Evolutionary conservation across 202 grass and related monocot species (phyloP).

Genomic region (Zoysia matrella): DNA sequence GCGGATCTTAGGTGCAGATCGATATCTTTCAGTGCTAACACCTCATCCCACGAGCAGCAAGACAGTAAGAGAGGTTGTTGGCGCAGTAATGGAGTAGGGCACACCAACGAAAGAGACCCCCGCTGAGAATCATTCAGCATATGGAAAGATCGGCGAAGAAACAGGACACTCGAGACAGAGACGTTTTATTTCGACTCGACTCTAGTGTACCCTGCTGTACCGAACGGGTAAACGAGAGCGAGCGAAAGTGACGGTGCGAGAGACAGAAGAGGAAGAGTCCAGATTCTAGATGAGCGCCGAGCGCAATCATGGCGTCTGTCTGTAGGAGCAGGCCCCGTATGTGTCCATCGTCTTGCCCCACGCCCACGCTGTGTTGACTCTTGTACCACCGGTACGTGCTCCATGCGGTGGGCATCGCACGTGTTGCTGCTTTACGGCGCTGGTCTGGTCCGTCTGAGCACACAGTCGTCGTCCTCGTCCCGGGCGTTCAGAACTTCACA

Average conservation of each 20-base stretch:
- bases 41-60: neutral
- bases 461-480: no score
- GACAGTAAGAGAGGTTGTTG: slow-evolving; percentile 11
- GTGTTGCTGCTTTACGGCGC: no score
- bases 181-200: neutral
- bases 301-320: neutral
- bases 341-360: no score
- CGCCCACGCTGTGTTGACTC: no score
- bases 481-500: no score
- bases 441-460: no score
- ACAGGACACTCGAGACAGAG: neutral
- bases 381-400: no score
- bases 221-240: neutral
- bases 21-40: slow-evolving; percentile 1
- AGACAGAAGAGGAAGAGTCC: neutral
- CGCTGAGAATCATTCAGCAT: neutral
- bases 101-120: neutral
- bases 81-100: neutral
- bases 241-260: neutral
- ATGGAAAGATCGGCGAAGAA: neutral
- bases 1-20: neutral
- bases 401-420: no score
- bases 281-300: neutral
- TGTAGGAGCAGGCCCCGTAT: neutral
- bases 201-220: neutral